Evolutionary conservation across 345 rosid species (phyloP), one percentile per base, ranked within the genome.

Genomic region (Clarkia xantiana): DNA sequence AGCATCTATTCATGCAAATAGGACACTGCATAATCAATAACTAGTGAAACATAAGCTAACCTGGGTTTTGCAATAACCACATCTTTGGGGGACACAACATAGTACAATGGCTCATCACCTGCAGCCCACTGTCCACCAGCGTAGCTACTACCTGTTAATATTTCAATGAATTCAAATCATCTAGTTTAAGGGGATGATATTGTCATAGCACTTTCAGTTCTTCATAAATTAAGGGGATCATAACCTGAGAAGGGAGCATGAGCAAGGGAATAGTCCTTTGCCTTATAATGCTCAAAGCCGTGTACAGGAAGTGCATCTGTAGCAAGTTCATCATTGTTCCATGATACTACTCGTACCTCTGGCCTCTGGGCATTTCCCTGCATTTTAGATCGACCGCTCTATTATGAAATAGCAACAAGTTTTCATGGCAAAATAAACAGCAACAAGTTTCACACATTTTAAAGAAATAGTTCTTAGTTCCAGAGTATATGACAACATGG

Each of bases 61-160:
- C 99, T 87, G 58, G 99, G 95, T 65, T 93, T 93, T 71, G 99
- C 95, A 67, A 93, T 84, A 62, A 93, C 91, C 45, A 93, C 95
- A 69, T 93, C 99, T 74, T 93, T 93, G 15, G 90, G 99, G 11
- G 99, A 93, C 45, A 93, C 96, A 52, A 93, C 53, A 70, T 93
- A 87, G 71, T 84, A 93, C 53, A 77, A 50, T 18, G 99, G 95
- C 66, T 93, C 99, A 70, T 93, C 96, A 57, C 96, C 96, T 71
- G 99, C 84, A 52, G 94, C 91, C 99, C 99, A 93, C 71, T 84
- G 99, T 51, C 99, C 96, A 60, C 99, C 95, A 63, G 84, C 95
- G 62, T 93, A 82, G 62, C 99, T 93, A 67, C 95, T 87, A 63
- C 99, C 99, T 93, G 73, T 40, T 69, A 62, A 57, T 57, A 57